A percentile compares a stretch with the other conserved stretches of the same genome.
phyloP scores from a whole-genome alignment of 164 flowering plant species.

The Stephania cephalantha region DNA sequence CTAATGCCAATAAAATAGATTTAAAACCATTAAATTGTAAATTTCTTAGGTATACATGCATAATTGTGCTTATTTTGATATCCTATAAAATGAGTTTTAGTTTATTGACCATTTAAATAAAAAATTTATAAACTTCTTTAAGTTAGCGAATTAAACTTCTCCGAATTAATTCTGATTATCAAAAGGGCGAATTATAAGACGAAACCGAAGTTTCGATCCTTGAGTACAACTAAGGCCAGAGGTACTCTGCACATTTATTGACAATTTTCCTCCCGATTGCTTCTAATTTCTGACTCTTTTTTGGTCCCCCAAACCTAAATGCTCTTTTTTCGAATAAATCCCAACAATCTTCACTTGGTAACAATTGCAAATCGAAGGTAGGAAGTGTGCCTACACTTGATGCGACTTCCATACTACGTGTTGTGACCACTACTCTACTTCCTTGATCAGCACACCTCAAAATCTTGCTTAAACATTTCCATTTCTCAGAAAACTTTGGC shows the following conservation, averaged over 20 bases:
- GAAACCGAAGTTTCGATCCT: too few relatives aligned
- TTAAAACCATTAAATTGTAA: too few relatives aligned
- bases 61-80: too few relatives aligned
- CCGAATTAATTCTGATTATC: too few relatives aligned
- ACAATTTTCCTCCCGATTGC: not conserved
- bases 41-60: too few relatives aligned
- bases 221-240: not conserved
- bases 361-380: not conserved
- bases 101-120: too few relatives aligned
- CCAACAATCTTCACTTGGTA: not conserved
- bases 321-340: not conserved
- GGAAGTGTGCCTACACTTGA: not conserved
- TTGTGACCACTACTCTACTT: conserved; percentile 7
- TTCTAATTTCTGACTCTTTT: not conserved
- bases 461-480: not conserved
- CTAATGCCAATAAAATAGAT: too few relatives aligned
- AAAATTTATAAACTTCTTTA: too few relatives aligned
- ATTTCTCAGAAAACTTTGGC: not conserved
- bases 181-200: too few relatives aligned
- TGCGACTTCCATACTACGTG: not conserved
- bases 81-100: too few relatives aligned
- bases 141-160: too few relatives aligned
- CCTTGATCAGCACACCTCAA: not conserved
- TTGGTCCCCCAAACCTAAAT: not conserved
- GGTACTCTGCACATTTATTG: not conserved